These are phyloP conservation scores for Filobasidium wieringae DNA, from an alignment of 768 basidiomycete species.

Conservation along the genomic window DNA sequence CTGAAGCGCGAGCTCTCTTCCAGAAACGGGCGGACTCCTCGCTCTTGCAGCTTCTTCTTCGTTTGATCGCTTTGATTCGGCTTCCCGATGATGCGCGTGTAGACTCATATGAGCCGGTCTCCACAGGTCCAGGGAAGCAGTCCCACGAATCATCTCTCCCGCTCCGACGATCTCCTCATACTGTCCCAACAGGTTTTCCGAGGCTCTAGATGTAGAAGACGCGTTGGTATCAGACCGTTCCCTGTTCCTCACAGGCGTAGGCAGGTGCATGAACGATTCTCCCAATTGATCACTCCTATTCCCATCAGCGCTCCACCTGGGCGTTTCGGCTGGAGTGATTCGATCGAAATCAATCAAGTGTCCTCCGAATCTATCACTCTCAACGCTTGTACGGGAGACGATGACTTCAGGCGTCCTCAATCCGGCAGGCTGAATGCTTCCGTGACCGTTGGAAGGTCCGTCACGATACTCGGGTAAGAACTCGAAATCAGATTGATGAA, in stretches of 20 bases:
- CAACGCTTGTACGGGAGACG: not conserved
- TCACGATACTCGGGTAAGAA: not conserved
- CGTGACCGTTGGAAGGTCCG: not conserved
- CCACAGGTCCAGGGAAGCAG: slow-evolving; percentile 12
- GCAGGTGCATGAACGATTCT: not conserved
- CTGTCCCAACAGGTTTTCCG: not conserved
- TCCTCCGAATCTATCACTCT: not conserved
- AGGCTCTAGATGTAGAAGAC: not conserved
- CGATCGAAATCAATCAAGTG: not conserved
- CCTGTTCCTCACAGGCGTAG: not conserved
- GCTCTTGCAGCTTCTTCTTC: not conserved
- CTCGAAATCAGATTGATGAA: not conserved
- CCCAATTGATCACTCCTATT: not conserved
- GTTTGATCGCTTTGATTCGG: not conserved
- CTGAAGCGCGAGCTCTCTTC: slow-evolving; percentile 27
- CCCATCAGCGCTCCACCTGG: no score
- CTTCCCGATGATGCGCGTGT: not conserved
- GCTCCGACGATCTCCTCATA: slow-evolving; percentile 1
- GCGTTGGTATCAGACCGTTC: slow-evolving; percentile 3
- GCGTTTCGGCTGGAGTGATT: not conserved
- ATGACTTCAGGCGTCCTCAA: not conserved
- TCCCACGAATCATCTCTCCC: not conserved
- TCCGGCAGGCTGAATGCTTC: not conserved
- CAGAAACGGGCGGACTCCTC: not conserved
- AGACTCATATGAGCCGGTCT: slow-evolving; percentile 9